A percentile compares a stretch with the other conserved stretches of the same genome.
Evolutionary conservation across 2,329 filamentous ascomycete genomes (phyloP).

Genomic region (Colletotrichum liriopes): DNA sequence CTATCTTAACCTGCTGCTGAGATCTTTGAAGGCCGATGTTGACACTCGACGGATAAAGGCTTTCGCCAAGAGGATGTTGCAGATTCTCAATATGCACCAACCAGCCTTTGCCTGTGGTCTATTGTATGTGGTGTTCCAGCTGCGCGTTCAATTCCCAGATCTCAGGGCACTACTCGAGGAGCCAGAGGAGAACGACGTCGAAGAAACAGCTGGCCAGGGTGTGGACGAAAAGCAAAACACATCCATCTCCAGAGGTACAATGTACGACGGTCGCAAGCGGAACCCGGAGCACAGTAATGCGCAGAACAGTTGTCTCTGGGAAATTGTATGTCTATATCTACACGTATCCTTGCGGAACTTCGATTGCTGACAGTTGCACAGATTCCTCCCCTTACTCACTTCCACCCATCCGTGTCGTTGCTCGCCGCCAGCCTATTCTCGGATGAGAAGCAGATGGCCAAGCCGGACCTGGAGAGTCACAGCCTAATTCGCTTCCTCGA

Average conservation of each 20-base stretch:
- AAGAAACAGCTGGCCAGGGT: conserved; percentile 58
- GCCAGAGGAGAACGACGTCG: conserved; percentile 78
- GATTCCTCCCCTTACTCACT: conserved; percentile 83
- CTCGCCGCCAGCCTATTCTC: conserved; percentile 82
- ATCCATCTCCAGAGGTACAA: conserved; percentile 9
- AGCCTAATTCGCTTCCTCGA: conserved; percentile 96
- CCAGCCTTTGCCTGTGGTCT: conserved; percentile 93
- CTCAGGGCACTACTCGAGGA: conserved; percentile 85
- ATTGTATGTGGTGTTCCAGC: conserved; percentile 89
- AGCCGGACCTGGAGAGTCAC: conserved; percentile 91
- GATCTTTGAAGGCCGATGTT: conserved; percentile 90
- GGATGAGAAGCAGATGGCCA: conserved; percentile 81
- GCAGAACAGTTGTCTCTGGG: conserved; percentile 95
- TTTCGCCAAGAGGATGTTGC: conserved; percentile 93
- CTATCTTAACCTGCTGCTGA: conserved; percentile 93
- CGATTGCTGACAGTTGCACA: conserved; percentile 40
- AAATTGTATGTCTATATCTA: conserved; percentile 72
- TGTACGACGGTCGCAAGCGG: conserved; percentile 91
- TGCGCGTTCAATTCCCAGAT: conserved; percentile 85
- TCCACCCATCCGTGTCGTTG: conserved; percentile 92
- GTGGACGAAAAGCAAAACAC: conserved; percentile 48
- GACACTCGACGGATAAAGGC: conserved; percentile 94
- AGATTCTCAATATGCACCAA: conserved; percentile 90
- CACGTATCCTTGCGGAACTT: neutral
- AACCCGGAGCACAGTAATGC: conserved; percentile 94